phyloP scores from a whole-genome alignment of 345 rosid genomes.

The Schrenkiella parvula region DNA sequence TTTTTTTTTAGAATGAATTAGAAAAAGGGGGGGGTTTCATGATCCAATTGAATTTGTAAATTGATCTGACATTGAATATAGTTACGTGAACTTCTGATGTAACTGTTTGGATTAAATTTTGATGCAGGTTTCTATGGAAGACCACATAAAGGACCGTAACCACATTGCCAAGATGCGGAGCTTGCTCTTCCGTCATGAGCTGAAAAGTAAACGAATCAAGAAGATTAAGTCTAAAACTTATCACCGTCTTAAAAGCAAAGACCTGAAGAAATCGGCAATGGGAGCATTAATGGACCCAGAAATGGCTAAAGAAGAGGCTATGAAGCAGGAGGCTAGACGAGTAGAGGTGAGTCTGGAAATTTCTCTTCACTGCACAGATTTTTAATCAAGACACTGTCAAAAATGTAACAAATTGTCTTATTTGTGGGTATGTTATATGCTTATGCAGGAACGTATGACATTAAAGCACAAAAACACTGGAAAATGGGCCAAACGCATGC shows the following conservation, averaged over 20 bases:
- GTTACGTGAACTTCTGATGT: neutral
- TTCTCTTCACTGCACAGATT: neutral
- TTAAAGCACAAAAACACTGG: conserved; percentile 76
- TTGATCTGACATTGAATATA: neutral
- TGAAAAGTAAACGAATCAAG: conserved; percentile 75
- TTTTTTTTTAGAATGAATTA: too few species aligned
- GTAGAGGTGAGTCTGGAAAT: conserved; percentile 59
- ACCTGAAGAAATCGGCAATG: conserved; percentile 42
- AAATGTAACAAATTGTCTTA: neutral
- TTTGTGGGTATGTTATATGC: neutral
- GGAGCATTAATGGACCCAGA: conserved; percentile 73
- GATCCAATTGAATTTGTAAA: neutral
- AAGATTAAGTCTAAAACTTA: conserved; percentile 90
- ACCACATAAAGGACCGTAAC: conserved; percentile 49
- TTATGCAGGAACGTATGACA: conserved; percentile 74
- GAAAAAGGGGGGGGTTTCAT: too few species aligned
- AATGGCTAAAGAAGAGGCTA: conserved; percentile 73
- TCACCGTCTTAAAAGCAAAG: conserved; percentile 71
- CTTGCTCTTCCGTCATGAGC: conserved; percentile 85
- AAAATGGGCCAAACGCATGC: conserved; percentile 76
- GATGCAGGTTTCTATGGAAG: conserved; percentile 73
- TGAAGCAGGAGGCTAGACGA: conserved; percentile 68
- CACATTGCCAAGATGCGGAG: conserved; percentile 80
- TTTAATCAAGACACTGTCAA: neutral
- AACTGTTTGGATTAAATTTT: conserved; percentile 3